Percentiles rank a stretch among this genome's conserved stretches.
Evolutionary conservation across 2,329 filamentous ascomycete genomes (phyloP).

Genomic region (Cyphellophora europaea): DNA sequence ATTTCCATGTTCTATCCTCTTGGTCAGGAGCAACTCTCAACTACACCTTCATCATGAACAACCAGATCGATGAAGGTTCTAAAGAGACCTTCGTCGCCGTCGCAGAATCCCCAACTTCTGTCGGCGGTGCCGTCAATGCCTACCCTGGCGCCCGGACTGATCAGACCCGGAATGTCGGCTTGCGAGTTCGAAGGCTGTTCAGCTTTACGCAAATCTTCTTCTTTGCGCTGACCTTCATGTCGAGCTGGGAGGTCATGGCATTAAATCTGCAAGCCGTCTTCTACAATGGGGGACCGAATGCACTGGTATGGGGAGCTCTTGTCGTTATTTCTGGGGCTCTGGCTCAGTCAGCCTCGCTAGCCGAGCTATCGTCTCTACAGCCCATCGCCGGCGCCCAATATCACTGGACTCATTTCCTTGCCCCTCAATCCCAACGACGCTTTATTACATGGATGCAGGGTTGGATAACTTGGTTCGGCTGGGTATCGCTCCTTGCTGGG

Average conservation of each 20-base stretch:
- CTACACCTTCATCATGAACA: no score
- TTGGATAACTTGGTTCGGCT: constrained; percentile 34
- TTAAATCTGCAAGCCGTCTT: constrained; percentile 17
- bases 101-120: no score
- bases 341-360: constrained; percentile 24
- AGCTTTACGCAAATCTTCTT: constrained; percentile 14
- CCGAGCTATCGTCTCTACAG: constrained; percentile 31
- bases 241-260: constrained; percentile 15
- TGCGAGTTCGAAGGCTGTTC: constrained; percentile 11
- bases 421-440: constrained; percentile 20
- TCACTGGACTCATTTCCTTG: constrained; percentile 30
- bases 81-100: no score
- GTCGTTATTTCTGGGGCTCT: constrained; percentile 1
- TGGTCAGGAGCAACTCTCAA: no score
- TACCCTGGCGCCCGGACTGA: background rate
- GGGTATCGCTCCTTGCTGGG: constrained; percentile 22
- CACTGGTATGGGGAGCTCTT: constrained; percentile 24
- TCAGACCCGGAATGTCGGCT: background rate
- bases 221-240: constrained; percentile 17
- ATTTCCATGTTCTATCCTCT: no score
- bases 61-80: no score
- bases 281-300: constrained; percentile 25
- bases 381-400: constrained; percentile 35
- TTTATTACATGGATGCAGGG: constrained; percentile 28
- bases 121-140: no score